phyloP scores from a whole-genome alignment of 2,329 filamentous ascomycete genomes.

The Trematosphaeria pertusa region DNA sequence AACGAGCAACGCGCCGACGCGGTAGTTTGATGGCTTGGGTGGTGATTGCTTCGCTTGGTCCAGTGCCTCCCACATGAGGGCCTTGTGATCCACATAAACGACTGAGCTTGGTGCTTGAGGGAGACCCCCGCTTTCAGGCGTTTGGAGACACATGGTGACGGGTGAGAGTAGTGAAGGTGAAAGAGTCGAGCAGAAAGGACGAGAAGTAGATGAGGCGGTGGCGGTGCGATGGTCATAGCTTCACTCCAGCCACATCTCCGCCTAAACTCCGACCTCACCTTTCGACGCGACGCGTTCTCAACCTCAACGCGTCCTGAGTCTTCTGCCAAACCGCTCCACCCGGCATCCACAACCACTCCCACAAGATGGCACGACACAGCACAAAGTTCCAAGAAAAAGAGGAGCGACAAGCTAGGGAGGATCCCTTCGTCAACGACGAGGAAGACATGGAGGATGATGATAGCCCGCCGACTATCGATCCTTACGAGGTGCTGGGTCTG shows the following conservation, averaged over 20 bases:
- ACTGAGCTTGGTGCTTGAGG: conserved; percentile 6
- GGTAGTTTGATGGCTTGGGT: conserved; percentile 88
- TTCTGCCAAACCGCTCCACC: conserved; percentile 7
- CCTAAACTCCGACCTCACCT: conserved; percentile 29
- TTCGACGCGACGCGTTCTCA: conserved; percentile 33
- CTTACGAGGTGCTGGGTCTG: conserved; percentile 81
- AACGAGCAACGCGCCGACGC: conserved; percentile 90
- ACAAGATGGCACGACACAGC: conserved; percentile 18
- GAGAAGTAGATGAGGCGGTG: not conserved
- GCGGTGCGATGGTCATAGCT: conserved; percentile 22
- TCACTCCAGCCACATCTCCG: conserved; percentile 17
- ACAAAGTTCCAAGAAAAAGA: conserved; percentile 1
- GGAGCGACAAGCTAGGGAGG: conserved; percentile 10
- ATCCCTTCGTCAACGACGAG: conserved; percentile 41
- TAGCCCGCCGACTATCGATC: conserved; percentile 72
- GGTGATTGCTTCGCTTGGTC: conserved; percentile 79
- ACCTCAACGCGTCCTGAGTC: conserved; percentile 12
- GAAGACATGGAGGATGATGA: conserved; percentile 54
- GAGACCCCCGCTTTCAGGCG: not conserved
- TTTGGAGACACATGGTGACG: conserved; percentile 24
- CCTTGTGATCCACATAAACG: conserved; percentile 35
- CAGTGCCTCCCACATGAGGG: conserved; percentile 75
- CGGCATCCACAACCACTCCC: conserved; percentile 3
- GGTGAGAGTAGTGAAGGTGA: conserved; percentile 1
- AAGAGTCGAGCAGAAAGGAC: conserved; percentile 12